Conservation (phyloP, 2,329 filamentous ascomycete species). For the Alternaria novae-zelandiae region DNA sequence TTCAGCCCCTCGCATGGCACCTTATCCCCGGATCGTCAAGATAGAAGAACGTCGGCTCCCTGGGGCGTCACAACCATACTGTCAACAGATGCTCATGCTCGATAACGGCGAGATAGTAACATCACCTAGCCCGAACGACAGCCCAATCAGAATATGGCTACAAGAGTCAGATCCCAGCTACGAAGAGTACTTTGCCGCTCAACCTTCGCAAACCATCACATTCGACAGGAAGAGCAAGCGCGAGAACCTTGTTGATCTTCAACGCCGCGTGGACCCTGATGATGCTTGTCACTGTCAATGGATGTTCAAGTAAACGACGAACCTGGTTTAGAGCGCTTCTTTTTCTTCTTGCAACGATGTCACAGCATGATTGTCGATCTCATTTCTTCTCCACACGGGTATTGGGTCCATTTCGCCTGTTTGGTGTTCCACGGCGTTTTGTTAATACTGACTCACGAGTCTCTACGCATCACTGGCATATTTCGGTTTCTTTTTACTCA, state of each 20-base stretch:
- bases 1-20: conserved; percentile 31
- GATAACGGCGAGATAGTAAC: conserved; percentile 56
- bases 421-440: conserved; percentile 13
- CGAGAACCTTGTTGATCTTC: conserved; percentile 6
- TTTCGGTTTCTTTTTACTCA: conserved; percentile 9
- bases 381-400: background rate
- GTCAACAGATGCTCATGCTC: conserved; percentile 68
- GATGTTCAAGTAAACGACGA: conserved; percentile 43
- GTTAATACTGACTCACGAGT: conserved; percentile 7
- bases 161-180: conserved; percentile 50
- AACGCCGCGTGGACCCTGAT: conserved; percentile 36
- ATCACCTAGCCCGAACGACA: conserved; percentile 40
- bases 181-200: conserved; percentile 30
- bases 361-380: background rate
- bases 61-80: conserved; percentile 61
- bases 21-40: conserved; percentile 67
- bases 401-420: conserved; percentile 6
- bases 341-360: background rate
- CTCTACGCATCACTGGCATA: conserved; percentile 16
- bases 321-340: background rate
- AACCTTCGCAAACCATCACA: conserved; percentile 11
- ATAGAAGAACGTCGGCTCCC: conserved; percentile 68
- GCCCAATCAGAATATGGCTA: conserved; percentile 48
- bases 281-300: conserved; percentile 49
- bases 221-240: conserved; percentile 19